phyloP scores from a whole-genome alignment of 352 stramenopile genomes.

The Blastocystis hominis region DNA sequence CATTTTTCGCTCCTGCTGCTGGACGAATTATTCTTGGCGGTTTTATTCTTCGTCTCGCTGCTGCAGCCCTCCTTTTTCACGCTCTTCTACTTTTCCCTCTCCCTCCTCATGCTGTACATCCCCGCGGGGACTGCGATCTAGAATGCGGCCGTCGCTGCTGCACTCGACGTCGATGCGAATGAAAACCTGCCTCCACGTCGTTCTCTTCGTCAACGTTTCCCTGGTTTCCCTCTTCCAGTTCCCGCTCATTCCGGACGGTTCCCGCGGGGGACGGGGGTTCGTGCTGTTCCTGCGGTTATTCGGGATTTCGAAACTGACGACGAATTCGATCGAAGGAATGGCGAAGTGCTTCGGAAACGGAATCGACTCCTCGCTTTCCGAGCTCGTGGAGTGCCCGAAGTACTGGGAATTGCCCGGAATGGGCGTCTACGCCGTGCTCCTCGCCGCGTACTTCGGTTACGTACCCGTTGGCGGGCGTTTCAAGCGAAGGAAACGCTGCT shows the following conservation, averaged over 20 bases:
- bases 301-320: background rate
- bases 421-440: background rate
- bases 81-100: background rate
- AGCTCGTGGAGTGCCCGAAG: constrained; percentile 24
- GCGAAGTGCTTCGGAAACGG: background rate
- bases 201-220: background rate
- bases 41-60: background rate
- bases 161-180: background rate
- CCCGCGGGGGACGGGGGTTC: background rate
- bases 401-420: background rate
- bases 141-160: background rate
- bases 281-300: background rate
- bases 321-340: background rate
- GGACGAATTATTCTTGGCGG: background rate
- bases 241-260: background rate
- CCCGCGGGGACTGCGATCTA: background rate
- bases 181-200: background rate
- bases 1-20: background rate
- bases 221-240: background rate
- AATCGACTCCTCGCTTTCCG: background rate
- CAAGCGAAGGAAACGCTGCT: background rate
- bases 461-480: background rate
- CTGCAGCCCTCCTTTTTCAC: background rate
- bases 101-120: background rate
- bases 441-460: background rate